These are phyloP conservation scores for Karstenula rhodostoma DNA, from an alignment of 2,329 filamentous ascomycete species.

Conservation along the genomic window DNA sequence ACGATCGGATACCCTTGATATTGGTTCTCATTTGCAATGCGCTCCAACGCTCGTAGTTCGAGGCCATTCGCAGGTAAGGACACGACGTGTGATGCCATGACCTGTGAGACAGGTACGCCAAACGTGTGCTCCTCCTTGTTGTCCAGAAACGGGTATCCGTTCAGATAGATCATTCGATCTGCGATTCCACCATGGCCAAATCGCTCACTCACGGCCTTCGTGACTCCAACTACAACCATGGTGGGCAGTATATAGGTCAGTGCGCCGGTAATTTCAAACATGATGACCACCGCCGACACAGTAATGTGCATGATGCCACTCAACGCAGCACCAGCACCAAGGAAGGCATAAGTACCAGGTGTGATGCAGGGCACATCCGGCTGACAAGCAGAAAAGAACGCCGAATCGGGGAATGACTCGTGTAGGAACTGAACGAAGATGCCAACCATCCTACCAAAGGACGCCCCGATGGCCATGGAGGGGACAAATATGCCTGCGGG, in stretches of 20 bases:
- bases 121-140: slow-evolving; percentile 98
- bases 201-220: slow-evolving; percentile 88
- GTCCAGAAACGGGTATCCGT: slow-evolving; percentile 94
- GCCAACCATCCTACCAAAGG: slow-evolving; percentile 91
- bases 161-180: slow-evolving; percentile 99
- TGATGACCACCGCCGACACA: slow-evolving; percentile 96
- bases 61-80: slow-evolving; percentile 78
- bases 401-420: slow-evolving; percentile 80
- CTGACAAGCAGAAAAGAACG: slow-evolving; percentile 87
- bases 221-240: slow-evolving; percentile 98
- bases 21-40: slow-evolving; percentile 76
- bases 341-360: slow-evolving; percentile 93
- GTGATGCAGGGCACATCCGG: slow-evolving; percentile 96
- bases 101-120: slow-evolving; percentile 88
- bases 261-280: slow-evolving; percentile 98
- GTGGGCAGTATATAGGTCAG: slow-evolving; percentile 96
- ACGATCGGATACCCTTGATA: slow-evolving; percentile 96
- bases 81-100: slow-evolving; percentile 82
- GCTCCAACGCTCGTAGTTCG: slow-evolving; percentile 78
- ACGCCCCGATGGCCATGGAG: slow-evolving; percentile 95
- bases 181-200: slow-evolving; percentile 97
- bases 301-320: slow-evolving; percentile 99
- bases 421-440: slow-evolving; percentile 91
- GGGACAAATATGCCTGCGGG: slow-evolving; percentile 98
- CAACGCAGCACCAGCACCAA: slow-evolving; percentile 89